These are phyloP conservation scores for Onygena corvina DNA, from an alignment of 2,329 filamentous ascomycete species.

Conservation along the genomic window DNA sequence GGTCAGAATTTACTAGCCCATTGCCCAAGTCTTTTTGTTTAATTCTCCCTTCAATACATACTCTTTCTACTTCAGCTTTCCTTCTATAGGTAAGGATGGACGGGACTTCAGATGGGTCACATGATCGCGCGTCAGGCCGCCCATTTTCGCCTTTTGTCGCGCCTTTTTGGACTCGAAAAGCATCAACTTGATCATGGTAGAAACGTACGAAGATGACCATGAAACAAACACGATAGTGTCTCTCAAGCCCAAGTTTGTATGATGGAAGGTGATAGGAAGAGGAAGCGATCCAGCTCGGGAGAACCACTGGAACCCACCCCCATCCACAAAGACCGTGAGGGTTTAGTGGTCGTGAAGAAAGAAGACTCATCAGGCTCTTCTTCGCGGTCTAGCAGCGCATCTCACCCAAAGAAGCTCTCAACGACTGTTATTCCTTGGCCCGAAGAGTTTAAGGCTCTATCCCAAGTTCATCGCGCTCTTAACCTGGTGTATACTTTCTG, in stretches of 20 bases:
- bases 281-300: constrained; percentile 11
- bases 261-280: constrained; percentile 11
- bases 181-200: no score
- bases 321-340: constrained; percentile 9
- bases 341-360: neutral
- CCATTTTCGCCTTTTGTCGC: no score
- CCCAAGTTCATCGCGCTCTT: constrained; percentile 67
- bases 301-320: neutral
- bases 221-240: neutral
- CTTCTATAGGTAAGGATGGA: no score
- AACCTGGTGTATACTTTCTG: constrained; percentile 94
- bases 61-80: neutral
- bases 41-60: neutral
- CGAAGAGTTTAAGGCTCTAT: constrained; percentile 56
- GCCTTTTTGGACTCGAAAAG: no score
- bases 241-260: neutral
- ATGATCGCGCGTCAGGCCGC: constrained; percentile 4
- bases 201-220: no score
- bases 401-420: constrained; percentile 18
- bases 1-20: constrained; percentile 19
- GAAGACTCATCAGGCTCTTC: constrained; percentile 8
- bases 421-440: constrained; percentile 54
- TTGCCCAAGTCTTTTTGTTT: constrained; percentile 13
- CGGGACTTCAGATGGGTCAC: neutral
- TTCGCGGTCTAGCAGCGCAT: constrained; percentile 9